Base-by-base conservation (phyloP, 2,329 filamentous ascomycete species). In the Monosporascus sp. region DNA sequence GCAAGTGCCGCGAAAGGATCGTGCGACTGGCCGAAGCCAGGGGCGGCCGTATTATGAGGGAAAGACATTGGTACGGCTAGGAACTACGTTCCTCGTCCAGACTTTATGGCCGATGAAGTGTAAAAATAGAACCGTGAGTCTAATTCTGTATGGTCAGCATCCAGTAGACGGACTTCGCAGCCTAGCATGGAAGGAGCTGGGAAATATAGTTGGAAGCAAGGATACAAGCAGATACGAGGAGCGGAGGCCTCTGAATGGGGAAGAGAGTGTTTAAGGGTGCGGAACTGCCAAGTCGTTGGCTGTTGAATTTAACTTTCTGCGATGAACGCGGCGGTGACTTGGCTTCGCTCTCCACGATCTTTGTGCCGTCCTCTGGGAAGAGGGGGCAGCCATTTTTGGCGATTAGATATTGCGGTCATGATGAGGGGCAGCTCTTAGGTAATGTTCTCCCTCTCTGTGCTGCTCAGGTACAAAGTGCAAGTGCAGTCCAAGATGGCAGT, bases 1-100 rank as follows among this genome's bases (percentile, higher is more conserved):
- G 43, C 43, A 28, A 46, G 43, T 14, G 78, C 49, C 77, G 78
- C 54, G 88, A 86, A 53, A 97, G 93, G 91, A 72, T 99, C 91
- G 62, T 88, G 81, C 56, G 80, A 72, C 69, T 91, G 87, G 63
- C 91, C 86, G 74, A 97, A 97, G 67, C 91, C 91, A 51, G 88
- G 84, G 38, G 86, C 87, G 51, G 80, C 77, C 63, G 78, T 74
- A 63, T 88, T 84, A 68, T 91, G 88, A 62, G 82, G 81, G 50
- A 54, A 63, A 7, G 60, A 57, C 55, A 62, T 62, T 52, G 48
- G 41, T 47, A 43, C 44, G 14, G 43, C 22, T 17, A 14, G 15
- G 14, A 26, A 28, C 22, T 26, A 41, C 3, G 38, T 41, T 41
- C 38, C 18, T 18, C 18, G 18, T 20, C 38, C 38, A 41, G 18